Conservation (phyloP, 352 stramenopile genomes). For the Globisporangium perplexum region DNA sequence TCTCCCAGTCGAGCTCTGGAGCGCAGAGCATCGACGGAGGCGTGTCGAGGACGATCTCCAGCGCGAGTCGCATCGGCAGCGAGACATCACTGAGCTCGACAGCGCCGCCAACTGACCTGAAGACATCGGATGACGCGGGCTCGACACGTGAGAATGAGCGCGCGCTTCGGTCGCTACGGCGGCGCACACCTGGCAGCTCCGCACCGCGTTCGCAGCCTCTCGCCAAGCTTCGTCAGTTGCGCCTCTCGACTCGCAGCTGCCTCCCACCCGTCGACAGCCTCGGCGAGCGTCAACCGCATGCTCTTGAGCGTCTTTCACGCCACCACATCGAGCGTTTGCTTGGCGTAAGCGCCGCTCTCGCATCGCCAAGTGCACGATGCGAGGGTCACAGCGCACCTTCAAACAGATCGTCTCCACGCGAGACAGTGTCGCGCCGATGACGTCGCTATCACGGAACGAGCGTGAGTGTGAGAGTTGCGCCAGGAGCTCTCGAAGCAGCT, state of each 20-base stretch:
- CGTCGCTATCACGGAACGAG: not conserved
- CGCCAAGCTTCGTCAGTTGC: slow-evolving; percentile 5
- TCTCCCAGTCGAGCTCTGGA: not conserved
- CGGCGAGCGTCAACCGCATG: slow-evolving; percentile 8
- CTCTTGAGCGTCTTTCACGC: slow-evolving; percentile 5
- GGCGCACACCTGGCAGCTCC: not conserved
- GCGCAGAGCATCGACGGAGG: not conserved
- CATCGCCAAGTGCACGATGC: not conserved
- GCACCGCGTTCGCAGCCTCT: slow-evolving; percentile 9
- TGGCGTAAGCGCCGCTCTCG: not conserved
- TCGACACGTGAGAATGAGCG: too few relatives aligned
- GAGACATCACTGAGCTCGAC: not conserved
- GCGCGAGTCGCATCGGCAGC: slow-evolving; percentile 11
- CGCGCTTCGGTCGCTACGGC: too few relatives aligned
- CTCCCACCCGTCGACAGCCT: slow-evolving; percentile 8
- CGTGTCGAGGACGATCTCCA: slow-evolving; percentile 5
- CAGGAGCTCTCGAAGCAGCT: not conserved
- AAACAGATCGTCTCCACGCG: slow-evolving; percentile 1
- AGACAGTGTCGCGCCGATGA: not conserved
- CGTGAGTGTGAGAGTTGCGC: not conserved
- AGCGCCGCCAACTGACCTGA: not conserved
- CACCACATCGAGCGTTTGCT: not conserved
- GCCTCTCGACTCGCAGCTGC: not conserved
- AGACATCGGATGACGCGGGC: too few relatives aligned
- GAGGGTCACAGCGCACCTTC: not conserved